phyloP scores from a whole-genome alignment of 352 stramenopile species.

The Phytophthora citrophthora region DNA sequence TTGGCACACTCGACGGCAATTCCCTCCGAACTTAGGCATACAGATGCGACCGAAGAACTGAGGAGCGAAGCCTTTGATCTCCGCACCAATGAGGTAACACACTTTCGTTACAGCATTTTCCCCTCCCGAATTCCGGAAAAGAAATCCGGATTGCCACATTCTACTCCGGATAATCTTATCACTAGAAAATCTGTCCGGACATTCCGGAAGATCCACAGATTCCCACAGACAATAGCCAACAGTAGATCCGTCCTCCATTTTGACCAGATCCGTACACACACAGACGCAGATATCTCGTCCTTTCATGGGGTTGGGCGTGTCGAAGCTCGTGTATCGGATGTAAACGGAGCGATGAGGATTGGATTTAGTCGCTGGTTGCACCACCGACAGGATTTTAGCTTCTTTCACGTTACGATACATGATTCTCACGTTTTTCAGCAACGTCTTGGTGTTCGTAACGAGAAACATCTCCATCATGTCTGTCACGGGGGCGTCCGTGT shows the following conservation, averaged over 20 bases:
- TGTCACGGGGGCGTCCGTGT: constrained; percentile 40
- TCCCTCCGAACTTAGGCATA: constrained; percentile 53
- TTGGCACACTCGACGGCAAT: constrained; percentile 45
- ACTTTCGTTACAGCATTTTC: constrained; percentile 49
- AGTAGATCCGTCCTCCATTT: constrained; percentile 35
- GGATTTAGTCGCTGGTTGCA: constrained; percentile 28
- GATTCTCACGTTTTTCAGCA: constrained; percentile 56
- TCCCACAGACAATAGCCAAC: constrained; percentile 68
- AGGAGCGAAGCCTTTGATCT: constrained; percentile 31
- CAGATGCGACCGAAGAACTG: constrained; percentile 37
- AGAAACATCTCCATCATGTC: constrained; percentile 62
- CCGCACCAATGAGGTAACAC: constrained; percentile 50
- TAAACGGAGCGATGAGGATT: constrained; percentile 38
- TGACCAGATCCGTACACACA: constrained; percentile 37
- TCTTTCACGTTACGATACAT: constrained; percentile 61
- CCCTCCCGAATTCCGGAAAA: constrained; percentile 47
- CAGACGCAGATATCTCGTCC: constrained; percentile 45
- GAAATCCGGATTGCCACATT: constrained; percentile 53
- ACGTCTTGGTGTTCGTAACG: constrained; percentile 41
- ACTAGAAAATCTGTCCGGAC: constrained; percentile 28
- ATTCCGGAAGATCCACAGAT: constrained; percentile 52
- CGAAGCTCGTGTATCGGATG: constrained; percentile 47
- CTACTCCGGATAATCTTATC: constrained; percentile 47
- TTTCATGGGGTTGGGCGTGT: constrained; percentile 46
- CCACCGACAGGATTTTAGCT: constrained; percentile 50